Conservation (phyloP, 2,329 filamentous ascomycete species). For the Botrytis aclada region DNA sequence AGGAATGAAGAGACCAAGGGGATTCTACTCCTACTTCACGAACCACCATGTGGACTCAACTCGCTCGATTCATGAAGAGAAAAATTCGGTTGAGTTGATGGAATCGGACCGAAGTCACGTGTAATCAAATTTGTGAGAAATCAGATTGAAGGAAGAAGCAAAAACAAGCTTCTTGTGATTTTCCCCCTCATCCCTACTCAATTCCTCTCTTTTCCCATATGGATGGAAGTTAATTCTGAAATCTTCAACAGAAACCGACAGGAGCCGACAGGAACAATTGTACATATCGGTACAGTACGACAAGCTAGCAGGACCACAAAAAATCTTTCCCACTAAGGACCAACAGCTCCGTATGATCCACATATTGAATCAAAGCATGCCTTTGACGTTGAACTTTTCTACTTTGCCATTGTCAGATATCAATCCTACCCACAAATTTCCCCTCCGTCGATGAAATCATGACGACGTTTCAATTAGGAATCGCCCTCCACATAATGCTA, state of each 20-base stretch:
- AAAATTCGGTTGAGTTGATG: neutral
- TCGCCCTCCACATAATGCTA: neutral
- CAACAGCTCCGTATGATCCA: constrained; percentile 9
- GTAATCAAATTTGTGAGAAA: neutral
- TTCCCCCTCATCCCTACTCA: no score
- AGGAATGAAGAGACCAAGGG: neutral
- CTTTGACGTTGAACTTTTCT: neutral
- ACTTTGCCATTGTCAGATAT: neutral
- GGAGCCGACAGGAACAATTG: neutral
- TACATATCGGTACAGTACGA: neutral
- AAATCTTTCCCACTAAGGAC: neutral
- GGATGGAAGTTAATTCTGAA: neutral
- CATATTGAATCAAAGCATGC: neutral
- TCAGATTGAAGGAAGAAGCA: neutral
- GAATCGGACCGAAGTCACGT: neutral
- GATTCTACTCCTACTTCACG: neutral
- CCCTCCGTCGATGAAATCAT: neutral
- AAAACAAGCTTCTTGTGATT: neutral
- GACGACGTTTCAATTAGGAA: neutral
- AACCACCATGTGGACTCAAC: neutral
- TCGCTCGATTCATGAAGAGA: neutral
- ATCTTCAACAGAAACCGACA: neutral
- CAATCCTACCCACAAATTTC: constrained; percentile 1
- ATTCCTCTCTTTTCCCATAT: neutral
- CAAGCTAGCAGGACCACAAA: neutral